Evolutionary conservation across 108 stramenopile species (phyloP).

Genomic region (Cylindrotheca closterium): DNA sequence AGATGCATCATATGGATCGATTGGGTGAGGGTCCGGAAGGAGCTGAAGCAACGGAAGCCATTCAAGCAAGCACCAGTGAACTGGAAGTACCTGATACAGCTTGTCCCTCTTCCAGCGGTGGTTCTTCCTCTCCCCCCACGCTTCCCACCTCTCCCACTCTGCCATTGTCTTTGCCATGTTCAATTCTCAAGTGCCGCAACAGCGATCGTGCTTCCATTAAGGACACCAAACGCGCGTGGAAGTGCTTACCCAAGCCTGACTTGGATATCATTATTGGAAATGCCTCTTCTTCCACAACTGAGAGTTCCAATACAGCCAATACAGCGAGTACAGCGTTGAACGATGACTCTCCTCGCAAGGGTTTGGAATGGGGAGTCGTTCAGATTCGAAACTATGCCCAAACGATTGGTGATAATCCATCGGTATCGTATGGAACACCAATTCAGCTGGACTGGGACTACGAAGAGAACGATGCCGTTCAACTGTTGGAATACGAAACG

Average conservation of each 20-base stretch:
- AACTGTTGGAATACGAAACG: conserved; percentile 57
- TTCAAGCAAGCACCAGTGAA: too few relatives aligned
- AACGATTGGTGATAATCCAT: conserved; percentile 66
- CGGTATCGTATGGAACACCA: conserved; percentile 56
- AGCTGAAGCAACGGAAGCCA: too few relatives aligned
- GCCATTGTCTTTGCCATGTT: too few relatives aligned
- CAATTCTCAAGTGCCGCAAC: conserved; percentile 10
- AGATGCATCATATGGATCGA: too few relatives aligned
- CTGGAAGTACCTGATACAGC: too few relatives aligned
- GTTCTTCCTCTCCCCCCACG: too few relatives aligned
- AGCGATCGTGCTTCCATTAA: conserved; percentile 4
- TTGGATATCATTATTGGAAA: conserved; percentile 1
- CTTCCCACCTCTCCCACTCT: too few relatives aligned
- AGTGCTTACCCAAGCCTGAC: conserved; percentile 24
- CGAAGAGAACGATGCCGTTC: conserved; percentile 30
- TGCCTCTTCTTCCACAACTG: background rate
- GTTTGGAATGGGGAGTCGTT: conserved; percentile 35
- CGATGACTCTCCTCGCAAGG: background rate
- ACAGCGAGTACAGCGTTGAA: background rate
- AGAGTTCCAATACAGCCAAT: background rate
- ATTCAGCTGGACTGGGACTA: conserved; percentile 69
- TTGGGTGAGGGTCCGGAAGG: too few relatives aligned
- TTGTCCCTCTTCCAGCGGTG: too few relatives aligned
- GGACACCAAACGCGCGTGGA: conserved; percentile 12
- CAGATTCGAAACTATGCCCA: conserved; percentile 49